Evolutionary conservation across 169 alveolate genomes (phyloP).

Genomic region (Cryptosporidium bovis): DNA sequence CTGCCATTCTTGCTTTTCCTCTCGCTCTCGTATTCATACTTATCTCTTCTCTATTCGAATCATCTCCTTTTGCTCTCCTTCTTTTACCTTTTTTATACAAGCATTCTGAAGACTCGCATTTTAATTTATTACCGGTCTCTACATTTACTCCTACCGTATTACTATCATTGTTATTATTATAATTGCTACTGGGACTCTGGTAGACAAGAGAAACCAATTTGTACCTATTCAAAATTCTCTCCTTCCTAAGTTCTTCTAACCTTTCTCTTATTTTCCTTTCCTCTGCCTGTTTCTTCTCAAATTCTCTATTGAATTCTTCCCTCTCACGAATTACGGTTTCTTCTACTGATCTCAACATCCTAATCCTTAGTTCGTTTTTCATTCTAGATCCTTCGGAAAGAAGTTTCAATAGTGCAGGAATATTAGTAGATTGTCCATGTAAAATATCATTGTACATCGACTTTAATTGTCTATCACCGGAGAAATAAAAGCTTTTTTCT

Average conservation of each 20-base stretch:
- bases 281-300: conserved; percentile 7
- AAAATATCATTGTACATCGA: conserved; percentile 26
- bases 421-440: conserved; percentile 29
- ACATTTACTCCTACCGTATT: too few species aligned
- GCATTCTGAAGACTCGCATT: too few species aligned
- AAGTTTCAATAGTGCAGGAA: conserved; percentile 21
- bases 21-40: too few species aligned
- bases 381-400: conserved; percentile 39
- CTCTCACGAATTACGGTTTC: conserved; percentile 29
- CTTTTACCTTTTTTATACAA: too few species aligned
- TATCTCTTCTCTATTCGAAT: too few species aligned
- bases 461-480: conserved; percentile 13
- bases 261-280: not conserved
- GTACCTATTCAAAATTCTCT: not conserved
- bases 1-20: too few species aligned
- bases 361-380: not conserved
- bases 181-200: not conserved
- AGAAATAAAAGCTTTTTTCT: not conserved
- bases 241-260: not conserved
- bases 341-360: conserved; percentile 10
- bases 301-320: conserved; percentile 22
- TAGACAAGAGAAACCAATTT: not conserved
- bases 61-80: too few species aligned
- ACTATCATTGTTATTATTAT: not conserved
- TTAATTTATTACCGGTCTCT: too few species aligned